Evolutionary conservation across 2,329 filamentous ascomycete genomes (phyloP).

Genomic region (Xylaria sp.): DNA sequence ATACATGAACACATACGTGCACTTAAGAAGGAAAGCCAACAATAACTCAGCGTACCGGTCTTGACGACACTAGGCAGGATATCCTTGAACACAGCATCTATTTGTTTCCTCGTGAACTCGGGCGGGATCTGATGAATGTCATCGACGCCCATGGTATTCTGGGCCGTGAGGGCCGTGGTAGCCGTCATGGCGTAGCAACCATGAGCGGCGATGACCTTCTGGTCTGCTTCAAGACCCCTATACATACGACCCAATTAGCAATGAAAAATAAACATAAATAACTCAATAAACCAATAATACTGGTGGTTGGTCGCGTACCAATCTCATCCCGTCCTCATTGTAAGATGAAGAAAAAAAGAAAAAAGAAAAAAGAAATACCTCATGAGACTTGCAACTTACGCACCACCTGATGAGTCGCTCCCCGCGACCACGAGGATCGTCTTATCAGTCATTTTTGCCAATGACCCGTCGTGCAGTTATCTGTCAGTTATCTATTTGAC

Average conservation of each 20-base stretch:
- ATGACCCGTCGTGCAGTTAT: background rate
- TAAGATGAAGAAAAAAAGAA: background rate
- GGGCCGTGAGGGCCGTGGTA: slow-evolving; percentile 93
- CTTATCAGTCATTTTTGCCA: slow-evolving; percentile 52
- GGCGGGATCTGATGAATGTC: slow-evolving; percentile 84
- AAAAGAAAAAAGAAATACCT: slow-evolving; percentile 13
- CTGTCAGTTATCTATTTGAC: background rate
- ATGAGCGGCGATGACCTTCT: slow-evolving; percentile 93
- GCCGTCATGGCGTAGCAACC: slow-evolving; percentile 96
- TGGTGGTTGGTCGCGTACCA: background rate
- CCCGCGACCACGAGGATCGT: slow-evolving; percentile 85
- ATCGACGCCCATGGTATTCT: slow-evolving; percentile 88
- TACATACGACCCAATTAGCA: background rate
- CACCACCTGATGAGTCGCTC: slow-evolving; percentile 90
- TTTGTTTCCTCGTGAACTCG: slow-evolving; percentile 83
- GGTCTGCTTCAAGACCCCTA: slow-evolving; percentile 93
- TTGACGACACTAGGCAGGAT: slow-evolving; percentile 91
- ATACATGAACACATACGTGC: no score
- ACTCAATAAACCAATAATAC: background rate
- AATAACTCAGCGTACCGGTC: slow-evolving; percentile 71
- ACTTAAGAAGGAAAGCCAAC: background rate
- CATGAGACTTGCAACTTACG: slow-evolving; percentile 61
- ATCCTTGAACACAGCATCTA: slow-evolving; percentile 85
- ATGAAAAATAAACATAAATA: background rate
- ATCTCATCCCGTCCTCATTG: background rate